Base-by-base conservation (phyloP, 2,329 filamentous ascomycete species). In the Aspergillus sp. region DNA sequence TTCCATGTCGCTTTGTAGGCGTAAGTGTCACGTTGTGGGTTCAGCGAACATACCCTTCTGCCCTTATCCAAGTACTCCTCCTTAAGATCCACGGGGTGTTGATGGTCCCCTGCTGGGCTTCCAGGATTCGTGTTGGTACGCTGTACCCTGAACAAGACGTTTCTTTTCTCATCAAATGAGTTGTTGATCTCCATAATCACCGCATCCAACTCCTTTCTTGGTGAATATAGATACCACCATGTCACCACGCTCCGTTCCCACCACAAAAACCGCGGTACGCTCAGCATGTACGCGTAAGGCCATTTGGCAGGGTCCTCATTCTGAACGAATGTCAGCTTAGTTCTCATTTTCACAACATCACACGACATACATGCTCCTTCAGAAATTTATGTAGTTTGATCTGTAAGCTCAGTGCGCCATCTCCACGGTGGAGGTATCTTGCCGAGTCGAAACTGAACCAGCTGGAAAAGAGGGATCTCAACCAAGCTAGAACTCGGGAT, bases 181-280 rank as follows among this genome's bases (percentile, higher is more conserved):
- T 62, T 64, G 45, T 64, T 65, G 55, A 65, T 64, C 41, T 65
- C 63, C 28, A 62, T 25, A 13, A 65, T 62, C 21, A 64, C 28
- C 1, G 62, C 62, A 15, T 65, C 63, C 12, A 65, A 59, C 5
- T 65, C 62, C 4, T 56, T 39, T 2, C 54, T 38, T 13, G 48
- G 36, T 15, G 23, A 32, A 55, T 65, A 65, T 12, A 65, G 55
- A 21, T 62, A 64, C 63, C 63, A 65, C 63, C 63, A 65, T 12
- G 50, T 57, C 6, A 65, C 61, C 2, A 65, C 59, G 21, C 51
- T 59, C 7, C 62, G 57, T 4, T 49, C 54, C 57, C 58, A 65
- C 8, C 57, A 32, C 12, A 60, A 32, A 6, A 65, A 65, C 36
- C 54, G 59, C 1, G 63, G 63, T 5, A 60, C 55, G 38, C 49